Base-by-base conservation (phyloP, 345 rosid genomes). In the Dimocarpus longan region DNA sequence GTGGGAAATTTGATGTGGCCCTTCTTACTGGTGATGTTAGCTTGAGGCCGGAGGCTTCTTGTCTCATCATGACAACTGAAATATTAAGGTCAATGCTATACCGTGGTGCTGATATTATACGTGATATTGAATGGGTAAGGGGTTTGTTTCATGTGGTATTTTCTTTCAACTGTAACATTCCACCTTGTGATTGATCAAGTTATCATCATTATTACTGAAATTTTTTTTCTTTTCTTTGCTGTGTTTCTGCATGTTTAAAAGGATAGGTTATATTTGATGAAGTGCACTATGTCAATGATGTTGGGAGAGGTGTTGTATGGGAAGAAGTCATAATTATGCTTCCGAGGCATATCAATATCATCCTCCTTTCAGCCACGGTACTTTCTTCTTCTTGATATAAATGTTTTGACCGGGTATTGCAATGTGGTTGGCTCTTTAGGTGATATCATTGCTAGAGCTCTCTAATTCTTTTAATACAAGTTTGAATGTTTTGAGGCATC, bases 291-390 rank as follows among this genome's bases (percentile, higher is more conserved):
- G 98, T 95, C 81, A 93, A 95, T 85, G 99, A 95, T 74, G 92
- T 86, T 82, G 99, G 93, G 81, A 92, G 99, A 89, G 99, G 98
- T 64, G 99, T 95, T 83, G 98, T 95, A 28, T 95, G 99, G 98
- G 98, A 95, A 87, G 99, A 95, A 92, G 98, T 95, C 74, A 95
- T 95, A 85, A 95, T 95, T 83, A 95, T 93, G 99, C 94, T 95
- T 81, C 99, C 98, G 48, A 92, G 91, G 86, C 98, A 95, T 85
- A 87, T 95, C 54, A 95, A 93, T 78, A 89, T 95, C 83, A 88
- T 95, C 81, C 97, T 95, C 75, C 98, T 93, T 71, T 95, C 99
- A 28, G 99, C 98, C 86, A 95, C 98, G 96, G 98, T 94, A 93
- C 48, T 76, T 79, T 16, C 75, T 76, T 69, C 11, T 78, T 81